Percentiles rank a stretch among this genome's conserved stretches.
phyloP scores from a whole-genome alignment of 805 yeast species.

The Metschnikowia noctiluminum region DNA sequence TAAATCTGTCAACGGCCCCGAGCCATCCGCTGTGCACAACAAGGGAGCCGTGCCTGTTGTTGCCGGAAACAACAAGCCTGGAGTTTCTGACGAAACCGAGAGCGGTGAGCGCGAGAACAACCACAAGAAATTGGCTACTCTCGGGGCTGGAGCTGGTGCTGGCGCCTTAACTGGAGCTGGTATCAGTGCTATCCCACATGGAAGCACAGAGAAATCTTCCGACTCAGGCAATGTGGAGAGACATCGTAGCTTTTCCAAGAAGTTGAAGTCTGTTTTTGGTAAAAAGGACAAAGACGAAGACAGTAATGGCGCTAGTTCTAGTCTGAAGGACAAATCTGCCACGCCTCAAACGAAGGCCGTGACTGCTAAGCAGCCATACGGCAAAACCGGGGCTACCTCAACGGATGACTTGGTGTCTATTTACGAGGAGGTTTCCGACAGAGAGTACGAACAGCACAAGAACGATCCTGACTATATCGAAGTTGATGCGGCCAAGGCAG shows the following conservation, averaged over 20 bases:
- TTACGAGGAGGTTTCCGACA: conserved; percentile 49
- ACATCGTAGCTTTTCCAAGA: conserved; percentile 17
- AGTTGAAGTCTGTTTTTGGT: conserved; percentile 19
- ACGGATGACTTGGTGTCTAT: conserved; percentile 19
- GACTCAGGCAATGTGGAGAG: conserved; percentile 8
- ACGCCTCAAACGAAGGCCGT: conserved; percentile 8
- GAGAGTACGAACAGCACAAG: conserved; percentile 43
- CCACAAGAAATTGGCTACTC: conserved; percentile 4
- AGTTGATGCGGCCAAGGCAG: conserved; percentile 19
- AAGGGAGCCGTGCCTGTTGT: conserved; percentile 1
- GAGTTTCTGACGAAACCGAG: conserved; percentile 6
- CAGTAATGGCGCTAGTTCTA: neutral
- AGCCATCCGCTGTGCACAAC: neutral
- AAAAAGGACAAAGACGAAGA: conserved; percentile 8
- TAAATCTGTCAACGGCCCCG: neutral
- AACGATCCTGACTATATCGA: conserved; percentile 50
- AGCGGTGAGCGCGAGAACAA: conserved; percentile 3
- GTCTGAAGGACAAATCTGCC: neutral
- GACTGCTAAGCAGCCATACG: conserved; percentile 10
- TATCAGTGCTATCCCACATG: conserved; percentile 24
- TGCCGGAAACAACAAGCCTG: conserved; percentile 13
- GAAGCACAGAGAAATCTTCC: neutral
- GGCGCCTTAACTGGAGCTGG: conserved; percentile 17
- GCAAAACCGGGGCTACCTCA: conserved; percentile 12
- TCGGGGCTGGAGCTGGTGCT: conserved; percentile 17